Evolutionary conservation across 306 rosid species (phyloP), one percentile per base, ranked within the genome.

Genomic region (Rosa lucieae): DNA sequence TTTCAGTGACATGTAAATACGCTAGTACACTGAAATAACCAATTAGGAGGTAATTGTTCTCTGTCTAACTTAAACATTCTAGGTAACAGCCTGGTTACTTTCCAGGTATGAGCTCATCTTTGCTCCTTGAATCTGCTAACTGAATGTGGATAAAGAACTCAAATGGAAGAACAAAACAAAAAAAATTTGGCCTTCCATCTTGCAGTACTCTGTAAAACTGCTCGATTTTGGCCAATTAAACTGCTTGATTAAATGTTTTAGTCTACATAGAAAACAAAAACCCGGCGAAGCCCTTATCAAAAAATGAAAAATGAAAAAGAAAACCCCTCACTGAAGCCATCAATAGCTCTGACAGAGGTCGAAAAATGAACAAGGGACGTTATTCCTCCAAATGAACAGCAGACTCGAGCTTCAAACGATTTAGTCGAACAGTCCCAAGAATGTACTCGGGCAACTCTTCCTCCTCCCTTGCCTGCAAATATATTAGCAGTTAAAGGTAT

Each of bases 351-450:
- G 73, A 37, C 37, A 23, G 40, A 5, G 58, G 48, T 42, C 48
- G 66, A 40, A 37, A 72, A 44, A 68, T 43, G 51, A 73, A 14
- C 43, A 51, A 62, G 51, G 70, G 26, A 69, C 84, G 79, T 89
- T 81, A 90, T 75, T 4, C 80, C 59, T 81, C 91, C 81, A 88
- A 82, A 10, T n/a, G 77, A 21, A 80, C 80, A 68, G 99, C 97
- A 44, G 97, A 85, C 62, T 92, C 95, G 46, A 70, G 92, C 87
- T 35, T 89, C 70, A 94, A 0, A 21, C 92, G 92, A 76, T 91
- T 92, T 78, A 92, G 86, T 75, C 97, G 89, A 65, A 92, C 97
- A 4, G 97, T 92, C 70, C 97, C 99, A 23, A 94, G 99, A 87
- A 94, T 71, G 85, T 86, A 92, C 83, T 94, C 99, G 0, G 99